Conservation (phyloP, 1,284 basidiomycete genomes). For the Ustilago hordei region DNA sequence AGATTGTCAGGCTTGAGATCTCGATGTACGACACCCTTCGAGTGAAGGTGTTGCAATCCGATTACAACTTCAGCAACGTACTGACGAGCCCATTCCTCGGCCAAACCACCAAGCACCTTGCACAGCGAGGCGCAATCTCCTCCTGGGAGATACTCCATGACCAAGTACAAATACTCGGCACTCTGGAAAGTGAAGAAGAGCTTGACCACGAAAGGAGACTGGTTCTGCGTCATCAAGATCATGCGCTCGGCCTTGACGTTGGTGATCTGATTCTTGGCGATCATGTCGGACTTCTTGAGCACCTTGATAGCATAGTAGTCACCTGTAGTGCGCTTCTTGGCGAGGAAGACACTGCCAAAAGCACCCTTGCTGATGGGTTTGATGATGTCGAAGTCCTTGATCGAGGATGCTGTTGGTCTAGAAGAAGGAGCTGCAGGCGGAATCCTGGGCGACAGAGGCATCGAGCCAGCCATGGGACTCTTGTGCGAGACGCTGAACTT, state of each 20-base stretch:
- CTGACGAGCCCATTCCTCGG: constrained; percentile 95
- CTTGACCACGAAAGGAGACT: constrained; percentile 85
- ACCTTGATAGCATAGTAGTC: constrained; percentile 99
- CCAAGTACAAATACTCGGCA: constrained; percentile 71
- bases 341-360: constrained; percentile 94
- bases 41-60: constrained; percentile 94
- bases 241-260: constrained; percentile 99
- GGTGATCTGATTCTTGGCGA: constrained; percentile 99
- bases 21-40: constrained; percentile 94
- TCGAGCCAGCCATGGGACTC: constrained; percentile 61
- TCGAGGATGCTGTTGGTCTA: constrained; percentile 86
- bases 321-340: constrained; percentile 96
- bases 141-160: constrained; percentile 76
- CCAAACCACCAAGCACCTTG: constrained; percentile 91
- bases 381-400: constrained; percentile 99
- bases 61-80: constrained; percentile 96
- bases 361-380: constrained; percentile 99
- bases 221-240: constrained; percentile 99
- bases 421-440: constrained; percentile 81
- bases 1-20: constrained; percentile 98
- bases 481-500: constrained; percentile 52
- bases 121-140: constrained; percentile 97
- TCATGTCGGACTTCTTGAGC: constrained; percentile 99
- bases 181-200: constrained; percentile 72
- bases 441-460: constrained; percentile 83